phyloP scores from a whole-genome alignment of 768 basidiomycete genomes.

The Trametes villosa region DNA sequence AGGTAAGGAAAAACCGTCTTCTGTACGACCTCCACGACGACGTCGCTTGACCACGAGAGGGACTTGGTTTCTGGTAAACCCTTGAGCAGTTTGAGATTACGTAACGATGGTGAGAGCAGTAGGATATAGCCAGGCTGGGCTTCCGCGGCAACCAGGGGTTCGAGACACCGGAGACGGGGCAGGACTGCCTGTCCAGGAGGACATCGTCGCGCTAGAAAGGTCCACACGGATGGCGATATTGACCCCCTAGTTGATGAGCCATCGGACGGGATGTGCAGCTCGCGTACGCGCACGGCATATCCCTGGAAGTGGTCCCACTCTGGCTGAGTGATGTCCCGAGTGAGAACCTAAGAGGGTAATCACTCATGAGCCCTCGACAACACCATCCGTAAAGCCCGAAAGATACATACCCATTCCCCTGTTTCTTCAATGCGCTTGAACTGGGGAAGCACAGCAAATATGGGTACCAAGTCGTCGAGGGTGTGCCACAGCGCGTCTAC shows the following conservation, averaged over 20 bases:
- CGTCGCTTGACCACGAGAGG: background rate
- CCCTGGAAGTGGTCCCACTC: background rate
- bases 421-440: background rate
- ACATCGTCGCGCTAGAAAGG: background rate
- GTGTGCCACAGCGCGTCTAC: background rate
- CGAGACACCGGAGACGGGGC: background rate
- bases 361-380: background rate
- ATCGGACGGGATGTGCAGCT: background rate
- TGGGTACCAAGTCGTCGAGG: background rate
- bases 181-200: background rate
- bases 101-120: background rate
- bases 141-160: background rate
- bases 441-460: background rate
- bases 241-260: background rate
- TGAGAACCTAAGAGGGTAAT: background rate
- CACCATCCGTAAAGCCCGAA: too few relatives aligned
- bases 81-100: background rate
- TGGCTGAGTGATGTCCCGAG: background rate
- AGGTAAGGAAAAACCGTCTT: background rate
- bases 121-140: background rate
- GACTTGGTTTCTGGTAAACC: background rate
- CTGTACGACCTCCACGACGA: background rate
- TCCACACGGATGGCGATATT: background rate
- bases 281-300: background rate
- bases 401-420: background rate